A percentile compares a stretch with the other conserved stretches of the same genome.
These are phyloP conservation scores for Tetraselmis chui DNA, from an alignment of 139 green algal genomes.

Conservation along the genomic window DNA sequence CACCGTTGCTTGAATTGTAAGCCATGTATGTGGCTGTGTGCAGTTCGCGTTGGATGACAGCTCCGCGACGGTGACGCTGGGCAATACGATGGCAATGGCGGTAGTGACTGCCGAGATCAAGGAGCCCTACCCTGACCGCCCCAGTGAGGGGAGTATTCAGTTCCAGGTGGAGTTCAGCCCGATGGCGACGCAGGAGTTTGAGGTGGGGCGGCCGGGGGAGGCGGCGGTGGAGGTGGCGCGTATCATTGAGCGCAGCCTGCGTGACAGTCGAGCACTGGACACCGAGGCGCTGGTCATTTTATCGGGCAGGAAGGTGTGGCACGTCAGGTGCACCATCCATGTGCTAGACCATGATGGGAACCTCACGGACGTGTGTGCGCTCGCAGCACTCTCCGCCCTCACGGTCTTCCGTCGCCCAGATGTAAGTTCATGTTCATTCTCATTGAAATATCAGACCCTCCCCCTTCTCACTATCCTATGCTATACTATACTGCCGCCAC, in stretches of 20 bases:
- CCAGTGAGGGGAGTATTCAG: slow-evolving; percentile 19
- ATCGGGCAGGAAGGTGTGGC: slow-evolving; percentile 75
- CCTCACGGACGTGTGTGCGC: slow-evolving; percentile 61
- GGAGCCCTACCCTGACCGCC: slow-evolving; percentile 58
- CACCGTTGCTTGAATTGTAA: no score
- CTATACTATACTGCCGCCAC: no score
- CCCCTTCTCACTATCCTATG: no score
- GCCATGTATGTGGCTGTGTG: no score
- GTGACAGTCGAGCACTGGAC: slow-evolving; percentile 72
- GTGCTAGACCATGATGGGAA: slow-evolving; percentile 79
- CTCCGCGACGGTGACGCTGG: slow-evolving; percentile 52
- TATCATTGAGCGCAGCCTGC: slow-evolving; percentile 67
- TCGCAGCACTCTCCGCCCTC: slow-evolving; percentile 69
- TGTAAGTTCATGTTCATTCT: no score
- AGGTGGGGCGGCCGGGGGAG: slow-evolving; percentile 41
- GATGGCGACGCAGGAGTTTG: slow-evolving; percentile 67
- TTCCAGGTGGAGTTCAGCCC: slow-evolving; percentile 76
- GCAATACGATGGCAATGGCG: slow-evolving; percentile 61
- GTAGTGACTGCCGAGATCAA: slow-evolving; percentile 56
- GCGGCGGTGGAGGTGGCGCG: slow-evolving; percentile 59
- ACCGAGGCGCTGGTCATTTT: slow-evolving; percentile 81
- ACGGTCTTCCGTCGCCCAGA: slow-evolving; percentile 70
- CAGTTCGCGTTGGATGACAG: slow-evolving; percentile 41
- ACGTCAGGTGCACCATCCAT: slow-evolving; percentile 60
- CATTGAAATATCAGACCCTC: no score